phyloP scores from a whole-genome alignment of 2,329 filamentous ascomycete genomes.

The Chaetomiaceae sp. region DNA sequence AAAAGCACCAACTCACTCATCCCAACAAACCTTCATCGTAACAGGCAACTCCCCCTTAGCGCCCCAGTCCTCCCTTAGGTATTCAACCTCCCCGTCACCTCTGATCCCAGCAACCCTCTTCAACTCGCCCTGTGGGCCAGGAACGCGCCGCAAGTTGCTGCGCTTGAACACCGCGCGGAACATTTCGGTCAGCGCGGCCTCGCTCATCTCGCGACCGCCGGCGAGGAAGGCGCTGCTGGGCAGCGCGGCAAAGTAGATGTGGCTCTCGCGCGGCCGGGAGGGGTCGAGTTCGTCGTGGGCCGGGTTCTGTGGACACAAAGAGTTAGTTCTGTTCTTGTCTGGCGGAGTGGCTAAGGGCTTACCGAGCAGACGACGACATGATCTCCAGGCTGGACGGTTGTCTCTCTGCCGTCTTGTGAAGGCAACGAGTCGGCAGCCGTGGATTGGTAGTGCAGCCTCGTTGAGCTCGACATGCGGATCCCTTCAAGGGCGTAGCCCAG shows the following conservation, averaged over 20 bases:
- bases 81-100: constrained; percentile 51
- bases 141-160: constrained; percentile 55
- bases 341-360: constrained; percentile 22
- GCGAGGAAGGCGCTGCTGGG: constrained; percentile 53
- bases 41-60: constrained; percentile 43
- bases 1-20: too few relatives aligned
- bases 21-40: constrained; percentile 53
- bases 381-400: constrained; percentile 52
- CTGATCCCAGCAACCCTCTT: constrained; percentile 52
- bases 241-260: constrained; percentile 60
- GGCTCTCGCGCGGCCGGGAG: constrained; percentile 57
- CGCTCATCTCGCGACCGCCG: constrained; percentile 51
- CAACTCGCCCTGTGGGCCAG: constrained; percentile 61
- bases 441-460: constrained; percentile 53
- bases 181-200: constrained; percentile 62
- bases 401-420: constrained; percentile 48
- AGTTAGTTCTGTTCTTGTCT: constrained; percentile 45
- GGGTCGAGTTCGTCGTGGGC: constrained; percentile 59
- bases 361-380: constrained; percentile 62
- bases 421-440: constrained; percentile 41
- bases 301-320: constrained; percentile 53
- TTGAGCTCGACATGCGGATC: constrained; percentile 61
- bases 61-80: constrained; percentile 64
- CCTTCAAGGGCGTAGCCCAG: constrained; percentile 69
- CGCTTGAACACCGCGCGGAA: constrained; percentile 61